These are phyloP conservation scores for Lasiosphaeria ovina DNA, from an alignment of 495 filamentous ascomycete genomes.

Conservation along the genomic window DNA sequence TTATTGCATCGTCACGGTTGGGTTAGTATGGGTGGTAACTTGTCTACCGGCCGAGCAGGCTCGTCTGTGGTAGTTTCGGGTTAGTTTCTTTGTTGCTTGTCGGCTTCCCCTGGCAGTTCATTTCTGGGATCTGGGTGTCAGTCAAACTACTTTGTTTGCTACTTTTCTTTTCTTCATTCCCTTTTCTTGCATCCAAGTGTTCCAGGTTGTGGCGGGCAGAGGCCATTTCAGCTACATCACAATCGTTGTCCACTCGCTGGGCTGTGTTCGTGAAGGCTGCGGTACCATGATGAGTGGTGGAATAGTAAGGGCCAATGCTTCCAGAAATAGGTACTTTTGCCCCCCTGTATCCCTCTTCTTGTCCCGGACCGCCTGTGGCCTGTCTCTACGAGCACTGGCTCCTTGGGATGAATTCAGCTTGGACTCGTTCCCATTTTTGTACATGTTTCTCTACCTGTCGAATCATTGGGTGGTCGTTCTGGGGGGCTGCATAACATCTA, in stretches of 20 bases:
- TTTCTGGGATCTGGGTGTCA: background rate
- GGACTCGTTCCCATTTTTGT: background rate
- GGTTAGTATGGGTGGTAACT: background rate
- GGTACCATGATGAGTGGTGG: too few relatives aligned
- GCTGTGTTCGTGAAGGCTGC: too few relatives aligned
- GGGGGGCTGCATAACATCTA: too few relatives aligned
- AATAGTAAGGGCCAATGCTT: too few relatives aligned
- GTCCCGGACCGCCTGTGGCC: background rate
- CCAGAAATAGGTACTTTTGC: background rate
- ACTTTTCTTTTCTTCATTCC: background rate
- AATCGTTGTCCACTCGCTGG: too few relatives aligned
- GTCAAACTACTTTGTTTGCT: background rate
- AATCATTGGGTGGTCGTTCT: too few relatives aligned
- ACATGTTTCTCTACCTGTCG: background rate
- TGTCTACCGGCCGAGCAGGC: slow-evolving; percentile 7
- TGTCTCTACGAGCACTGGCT: background rate
- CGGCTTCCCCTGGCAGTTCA: background rate
- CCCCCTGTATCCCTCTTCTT: background rate
- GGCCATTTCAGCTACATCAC: too few relatives aligned
- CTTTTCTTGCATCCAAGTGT: background rate
- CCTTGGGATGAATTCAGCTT: background rate
- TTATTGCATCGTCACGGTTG: background rate
- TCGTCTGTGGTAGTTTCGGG: background rate
- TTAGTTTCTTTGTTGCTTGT: slow-evolving; percentile 10
- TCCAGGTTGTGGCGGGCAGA: too few relatives aligned